These are phyloP conservation scores for carrot (Daucus carota) DNA, from an alignment of 129 eudicot genomes.

Conservation along the genomic window DH1_v3.0 NC_030386.2:18961001-18961500, in stretches of 20 bases:
- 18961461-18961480: constrained; percentile 89
- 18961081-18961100: constrained; percentile 97
- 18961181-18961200: constrained; percentile 90
- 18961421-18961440: constrained; percentile 83
- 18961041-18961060: constrained; percentile 95
- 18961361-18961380: constrained; percentile 97
- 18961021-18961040: constrained; percentile 98
- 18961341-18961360: constrained; percentile 96
- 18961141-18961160: constrained; percentile 99
- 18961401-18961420: constrained; percentile 96
- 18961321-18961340: constrained; percentile 99
- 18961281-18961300: constrained; percentile 99
- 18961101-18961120: constrained; percentile 96
- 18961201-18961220: constrained; percentile 99
- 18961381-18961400: constrained; percentile 87
- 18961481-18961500: constrained; percentile 97
- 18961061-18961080: constrained; percentile 97
- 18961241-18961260: constrained; percentile 99
- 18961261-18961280: constrained; percentile 99
- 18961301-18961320: constrained; percentile 98
- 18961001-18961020: constrained; percentile 94
- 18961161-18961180: constrained; percentile 98
- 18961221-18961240: constrained; percentile 99
- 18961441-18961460: constrained; percentile 84
- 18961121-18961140: constrained; percentile 93